Percentiles rank a stretch among this genome's conserved stretches.
Evolutionary conservation across 371 early-diverging fungal genomes (phyloP).

Genomic region (Syncephalastrum monosporum): DNA sequence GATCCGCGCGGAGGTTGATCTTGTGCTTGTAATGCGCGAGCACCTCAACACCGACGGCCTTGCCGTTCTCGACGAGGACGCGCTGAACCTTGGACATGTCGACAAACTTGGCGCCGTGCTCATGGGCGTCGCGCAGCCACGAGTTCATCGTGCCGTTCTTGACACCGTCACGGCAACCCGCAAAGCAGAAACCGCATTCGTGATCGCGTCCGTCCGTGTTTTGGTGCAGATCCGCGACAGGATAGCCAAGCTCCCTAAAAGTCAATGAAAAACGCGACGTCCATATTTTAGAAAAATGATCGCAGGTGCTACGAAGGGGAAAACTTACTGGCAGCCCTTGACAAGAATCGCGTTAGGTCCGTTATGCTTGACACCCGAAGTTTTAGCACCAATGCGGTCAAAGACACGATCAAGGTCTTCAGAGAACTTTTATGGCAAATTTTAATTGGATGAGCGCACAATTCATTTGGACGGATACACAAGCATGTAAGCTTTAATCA

Average conservation of each 20-base stretch:
- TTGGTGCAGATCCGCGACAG: constrained; percentile 60
- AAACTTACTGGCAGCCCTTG: constrained; percentile 57
- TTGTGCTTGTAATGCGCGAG: constrained; percentile 21
- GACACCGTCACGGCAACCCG: constrained; percentile 71
- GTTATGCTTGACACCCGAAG: constrained; percentile 60
- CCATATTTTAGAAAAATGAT: neutral
- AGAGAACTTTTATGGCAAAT: constrained; percentile 18
- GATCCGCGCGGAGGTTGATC: constrained; percentile 46
- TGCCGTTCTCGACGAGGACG: constrained; percentile 52
- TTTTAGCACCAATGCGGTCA: constrained; percentile 56
- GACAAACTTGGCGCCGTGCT: constrained; percentile 62
- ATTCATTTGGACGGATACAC: neutral
- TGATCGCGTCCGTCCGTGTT: constrained; percentile 63
- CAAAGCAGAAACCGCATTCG: constrained; percentile 66
- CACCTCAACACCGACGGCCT: constrained; percentile 51
- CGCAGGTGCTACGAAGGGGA: neutral
- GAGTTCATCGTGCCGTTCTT: constrained; percentile 71
- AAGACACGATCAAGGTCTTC: constrained; percentile 53
- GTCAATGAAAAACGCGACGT: neutral
- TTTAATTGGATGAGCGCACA: neutral
- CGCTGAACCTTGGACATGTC: constrained; percentile 54
- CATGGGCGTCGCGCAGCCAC: constrained; percentile 67
- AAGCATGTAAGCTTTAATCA: neutral
- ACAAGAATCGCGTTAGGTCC: constrained; percentile 55
- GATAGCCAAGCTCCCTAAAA: constrained; percentile 60